A percentile compares a stretch with the other conserved stretches of the same genome.
These are phyloP conservation scores for Tricharina praecox DNA, from an alignment of 495 filamentous ascomycete species.

Conservation along the genomic window DNA sequence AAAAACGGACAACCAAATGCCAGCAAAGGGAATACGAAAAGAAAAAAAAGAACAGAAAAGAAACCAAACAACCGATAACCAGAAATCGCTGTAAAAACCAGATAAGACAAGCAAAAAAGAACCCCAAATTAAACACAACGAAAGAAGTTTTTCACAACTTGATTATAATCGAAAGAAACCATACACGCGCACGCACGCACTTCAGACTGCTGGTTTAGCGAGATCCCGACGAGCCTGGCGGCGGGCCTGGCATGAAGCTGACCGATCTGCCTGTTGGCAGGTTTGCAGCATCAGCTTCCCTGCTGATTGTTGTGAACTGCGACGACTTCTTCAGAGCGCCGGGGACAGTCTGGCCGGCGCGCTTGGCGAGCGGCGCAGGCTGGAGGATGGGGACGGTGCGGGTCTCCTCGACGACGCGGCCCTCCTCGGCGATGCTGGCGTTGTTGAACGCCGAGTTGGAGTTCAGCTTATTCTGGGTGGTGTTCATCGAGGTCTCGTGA, in stretches of 20 bases:
- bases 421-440: slow-evolving; percentile 1
- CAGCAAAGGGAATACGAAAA: too few relatives aligned
- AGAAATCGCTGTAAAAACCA: too few relatives aligned
- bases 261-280: background rate
- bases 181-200: too few relatives aligned
- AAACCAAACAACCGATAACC: too few relatives aligned
- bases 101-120: too few relatives aligned
- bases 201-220: too few relatives aligned
- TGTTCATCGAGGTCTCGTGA: slow-evolving; percentile 23
- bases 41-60: too few relatives aligned
- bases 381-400: slow-evolving; percentile 5
- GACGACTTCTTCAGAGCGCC: background rate
- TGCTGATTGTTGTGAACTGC: background rate
- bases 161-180: too few relatives aligned
- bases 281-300: background rate
- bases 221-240: background rate
- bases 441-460: slow-evolving; percentile 2
- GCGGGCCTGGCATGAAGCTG: background rate
- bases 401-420: background rate
- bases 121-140: too few relatives aligned
- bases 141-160: too few relatives aligned
- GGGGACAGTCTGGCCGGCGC: background rate
- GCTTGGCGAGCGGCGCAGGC: background rate
- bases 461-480: slow-evolving; percentile 23
- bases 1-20: too few relatives aligned